Percentiles rank a stretch among this genome's conserved stretches.
These are phyloP conservation scores for Mucuna pruriens DNA, from an alignment of 306 rosid species.

Conservation along the genomic window DNA sequence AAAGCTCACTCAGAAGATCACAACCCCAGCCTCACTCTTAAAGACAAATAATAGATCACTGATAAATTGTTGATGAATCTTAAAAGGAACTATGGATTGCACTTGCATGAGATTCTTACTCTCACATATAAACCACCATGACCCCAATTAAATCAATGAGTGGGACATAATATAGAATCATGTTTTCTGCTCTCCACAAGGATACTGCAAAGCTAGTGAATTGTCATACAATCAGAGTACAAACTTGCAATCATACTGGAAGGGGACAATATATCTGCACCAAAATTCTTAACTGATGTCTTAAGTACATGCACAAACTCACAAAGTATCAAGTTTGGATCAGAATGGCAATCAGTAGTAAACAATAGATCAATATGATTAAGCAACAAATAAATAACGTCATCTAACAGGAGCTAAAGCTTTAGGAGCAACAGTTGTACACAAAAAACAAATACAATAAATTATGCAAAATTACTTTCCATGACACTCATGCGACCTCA, in stretches of 20 bases:
- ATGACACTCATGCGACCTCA: background rate
- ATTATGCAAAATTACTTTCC: background rate
- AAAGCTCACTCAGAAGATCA: conserved; percentile 10
- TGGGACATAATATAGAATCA: background rate
- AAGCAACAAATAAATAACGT: background rate
- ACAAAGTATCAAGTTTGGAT: conserved; percentile 30
- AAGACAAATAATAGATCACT: background rate
- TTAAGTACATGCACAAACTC: conserved; percentile 18
- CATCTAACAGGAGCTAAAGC: background rate
- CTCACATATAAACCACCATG: background rate
- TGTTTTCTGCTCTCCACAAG: background rate
- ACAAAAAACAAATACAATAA: background rate
- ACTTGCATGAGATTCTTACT: background rate
- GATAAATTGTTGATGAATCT: conserved; percentile 3
- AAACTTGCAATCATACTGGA: background rate
- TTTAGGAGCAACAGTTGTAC: background rate
- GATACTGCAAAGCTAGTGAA: background rate
- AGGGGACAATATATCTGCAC: background rate
- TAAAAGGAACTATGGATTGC: background rate
- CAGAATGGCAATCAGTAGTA: background rate
- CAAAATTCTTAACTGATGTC: background rate
- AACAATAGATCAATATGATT: background rate
- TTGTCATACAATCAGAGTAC: background rate
- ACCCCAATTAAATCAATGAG: background rate
- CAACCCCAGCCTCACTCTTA: conserved; percentile 12